A percentile compares a stretch with the other conserved stretches of the same genome.
Conservation (phyloP, 2,329 filamentous ascomycete species). For the Ascochyta koolunga region DNA sequence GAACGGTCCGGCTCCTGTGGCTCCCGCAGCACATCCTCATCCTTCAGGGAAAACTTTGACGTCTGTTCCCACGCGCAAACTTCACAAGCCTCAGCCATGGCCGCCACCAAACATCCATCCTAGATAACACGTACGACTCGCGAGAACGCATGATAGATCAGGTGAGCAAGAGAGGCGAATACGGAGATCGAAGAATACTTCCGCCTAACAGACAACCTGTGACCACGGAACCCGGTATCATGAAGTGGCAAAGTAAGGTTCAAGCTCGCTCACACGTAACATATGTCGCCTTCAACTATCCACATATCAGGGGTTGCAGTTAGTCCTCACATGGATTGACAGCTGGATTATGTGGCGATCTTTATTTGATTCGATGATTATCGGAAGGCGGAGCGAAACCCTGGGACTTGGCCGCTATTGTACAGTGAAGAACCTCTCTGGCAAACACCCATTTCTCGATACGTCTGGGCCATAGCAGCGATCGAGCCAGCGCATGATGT, state of each 20-base stretch:
- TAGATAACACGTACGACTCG: not conserved
- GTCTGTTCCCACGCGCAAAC: not conserved
- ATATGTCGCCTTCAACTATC: not conserved
- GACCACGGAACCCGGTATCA: constrained; percentile 2
- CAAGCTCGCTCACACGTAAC: constrained; percentile 7
- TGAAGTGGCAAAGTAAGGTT: constrained; percentile 2
- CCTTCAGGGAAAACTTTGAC: not conserved
- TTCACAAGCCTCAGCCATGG: not conserved
- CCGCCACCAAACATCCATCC: not conserved
- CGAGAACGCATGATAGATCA: not conserved
- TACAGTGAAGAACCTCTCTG: not conserved
- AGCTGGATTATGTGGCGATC: not conserved
- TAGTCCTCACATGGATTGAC: not conserved
- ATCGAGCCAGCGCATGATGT: not conserved
- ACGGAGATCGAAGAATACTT: not conserved
- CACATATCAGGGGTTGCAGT: constrained; percentile 7
- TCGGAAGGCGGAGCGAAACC: not conserved
- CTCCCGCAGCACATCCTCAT: not conserved
- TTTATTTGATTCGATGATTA: not conserved
- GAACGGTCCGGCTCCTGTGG: not conserved
- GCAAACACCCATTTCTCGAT: not conserved
- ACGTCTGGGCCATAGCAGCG: not conserved
- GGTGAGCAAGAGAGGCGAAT: not conserved
- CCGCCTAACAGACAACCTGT: not conserved
- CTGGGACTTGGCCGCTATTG: not conserved